A percentile compares a stretch with the other conserved stretches of the same genome.
Evolutionary conservation across 2,329 filamentous ascomycete genomes (phyloP).

Genomic region (Fusarium sp.): DNA sequence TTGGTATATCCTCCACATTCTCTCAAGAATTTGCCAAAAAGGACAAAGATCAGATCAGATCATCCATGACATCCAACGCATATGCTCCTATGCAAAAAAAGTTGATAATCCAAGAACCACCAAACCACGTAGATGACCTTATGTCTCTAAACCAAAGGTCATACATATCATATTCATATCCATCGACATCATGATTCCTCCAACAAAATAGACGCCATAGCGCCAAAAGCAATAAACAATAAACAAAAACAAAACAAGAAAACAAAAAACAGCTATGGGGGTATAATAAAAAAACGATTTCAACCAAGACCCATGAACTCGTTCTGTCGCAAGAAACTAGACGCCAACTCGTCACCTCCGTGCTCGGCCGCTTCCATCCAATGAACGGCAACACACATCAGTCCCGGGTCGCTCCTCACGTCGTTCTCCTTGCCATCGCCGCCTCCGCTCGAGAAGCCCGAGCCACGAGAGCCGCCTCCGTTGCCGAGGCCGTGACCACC

Average conservation of each 20-base stretch:
- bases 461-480: conserved; percentile 39
- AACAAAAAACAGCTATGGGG: conserved; percentile 33
- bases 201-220: conserved; percentile 28
- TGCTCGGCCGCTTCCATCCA: conserved; percentile 94
- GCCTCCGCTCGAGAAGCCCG: conserved; percentile 36
- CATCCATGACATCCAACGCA: neutral
- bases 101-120: conserved; percentile 19
- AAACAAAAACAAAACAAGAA: neutral
- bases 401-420: conserved; percentile 80
- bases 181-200: neutral
- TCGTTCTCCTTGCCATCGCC: conserved; percentile 56
- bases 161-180: conserved; percentile 1
- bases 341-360: conserved; percentile 88
- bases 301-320: conserved; percentile 54
- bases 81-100: neutral
- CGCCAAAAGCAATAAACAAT: conserved; percentile 27
- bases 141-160: conserved; percentile 16
- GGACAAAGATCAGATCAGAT: conserved; percentile 16
- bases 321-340: conserved; percentile 81
- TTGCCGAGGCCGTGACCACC: conserved; percentile 41
- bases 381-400: conserved; percentile 95
- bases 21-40: conserved; percentile 15
- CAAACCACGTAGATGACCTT: conserved; percentile 9
- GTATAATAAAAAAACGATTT: conserved; percentile 41
- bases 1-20: conserved; percentile 41